phyloP scores from a whole-genome alignment of 345 rosid genomes.

The Syzygium grande region DNA sequence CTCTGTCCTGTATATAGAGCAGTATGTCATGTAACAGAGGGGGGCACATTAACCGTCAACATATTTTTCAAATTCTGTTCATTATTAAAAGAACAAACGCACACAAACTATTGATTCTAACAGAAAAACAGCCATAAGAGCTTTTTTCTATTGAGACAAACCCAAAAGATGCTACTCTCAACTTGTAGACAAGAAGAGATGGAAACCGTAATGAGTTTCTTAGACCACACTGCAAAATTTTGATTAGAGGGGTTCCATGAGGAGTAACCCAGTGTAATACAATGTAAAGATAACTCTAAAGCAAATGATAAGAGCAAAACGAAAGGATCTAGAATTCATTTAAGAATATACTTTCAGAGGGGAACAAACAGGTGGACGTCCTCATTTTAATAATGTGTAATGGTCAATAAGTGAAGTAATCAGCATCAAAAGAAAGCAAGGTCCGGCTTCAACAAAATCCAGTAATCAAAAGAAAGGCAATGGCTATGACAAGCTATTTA shows the following conservation, averaged over 20 bases:
- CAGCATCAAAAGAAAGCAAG: too few relatives aligned
- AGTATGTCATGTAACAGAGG: neutral
- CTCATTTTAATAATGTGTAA: too few relatives aligned
- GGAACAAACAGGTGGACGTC: too few relatives aligned
- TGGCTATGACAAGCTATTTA: too few relatives aligned
- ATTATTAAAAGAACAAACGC: neutral
- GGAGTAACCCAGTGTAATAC: neutral
- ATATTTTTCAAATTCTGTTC: neutral
- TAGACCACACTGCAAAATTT: neutral
- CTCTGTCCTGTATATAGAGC: slow-evolving; percentile 54
- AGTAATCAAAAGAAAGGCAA: neutral
- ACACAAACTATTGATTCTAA: neutral
- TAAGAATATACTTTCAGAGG: too few relatives aligned
- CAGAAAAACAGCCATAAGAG: neutral
- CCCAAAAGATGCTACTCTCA: neutral
- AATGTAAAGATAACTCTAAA: too few relatives aligned
- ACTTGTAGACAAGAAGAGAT: neutral
- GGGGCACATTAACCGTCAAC: neutral
- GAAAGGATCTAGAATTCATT: too few relatives aligned
- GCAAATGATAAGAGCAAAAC: too few relatives aligned
- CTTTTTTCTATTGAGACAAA: neutral
- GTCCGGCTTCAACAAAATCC: neutral
- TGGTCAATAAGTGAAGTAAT: too few relatives aligned
- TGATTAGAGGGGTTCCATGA: neutral
- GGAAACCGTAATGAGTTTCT: neutral